Evolutionary conservation across 257 asterid genomes (phyloP), one percentile per base, ranked within the genome.

Genomic region (Cynanchum wilfordii): DNA sequence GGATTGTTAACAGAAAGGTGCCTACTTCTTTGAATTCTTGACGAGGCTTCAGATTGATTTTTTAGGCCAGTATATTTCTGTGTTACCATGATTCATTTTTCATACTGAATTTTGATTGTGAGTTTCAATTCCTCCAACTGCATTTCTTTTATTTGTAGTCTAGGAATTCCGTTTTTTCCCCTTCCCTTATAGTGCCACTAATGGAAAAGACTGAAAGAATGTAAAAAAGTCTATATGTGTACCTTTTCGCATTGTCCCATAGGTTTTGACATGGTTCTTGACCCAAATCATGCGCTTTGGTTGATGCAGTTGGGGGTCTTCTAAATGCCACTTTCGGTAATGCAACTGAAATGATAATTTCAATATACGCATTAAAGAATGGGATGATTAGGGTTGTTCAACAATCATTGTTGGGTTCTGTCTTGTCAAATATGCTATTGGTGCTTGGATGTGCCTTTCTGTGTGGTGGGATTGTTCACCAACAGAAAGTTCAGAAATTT

Each of bases 381-480:
- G 97, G 93, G 58, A 95, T 95, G 99, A 85, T 90, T 75, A 84
- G 93, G 84, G 97, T 95, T 51, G 98, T 95, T 82, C 94, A 95
- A 57, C 96, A 90, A 65, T 95, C 99, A 62, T 78, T 95, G 69
- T 85, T 95, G 44, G 99, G 97, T 75, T 95, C 99, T 72, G 91
- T 95, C 75, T 92, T 95, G 81, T 95, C 99, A 16, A 95, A 95
- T 79, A 92, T 95, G 98, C 91, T 95, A 75, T 79, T 95, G 84
- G 98, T 95, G 69, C 98, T 95, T 58, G 99, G 99, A 66, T 95
- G 99, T 29, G 97, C 99, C 81, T 95, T 95, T 83, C 87, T 92
- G 71, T 83, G 96, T 27, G 99, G 99, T 65, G 98, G 98, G 70
- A 77, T 90, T 7, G 90, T 85, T 80, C 96, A 92, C 83, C 81